Evolutionary conservation across 2,329 filamentous ascomycete genomes (phyloP).

Genomic region (Botrytis byssoidea): DNA sequence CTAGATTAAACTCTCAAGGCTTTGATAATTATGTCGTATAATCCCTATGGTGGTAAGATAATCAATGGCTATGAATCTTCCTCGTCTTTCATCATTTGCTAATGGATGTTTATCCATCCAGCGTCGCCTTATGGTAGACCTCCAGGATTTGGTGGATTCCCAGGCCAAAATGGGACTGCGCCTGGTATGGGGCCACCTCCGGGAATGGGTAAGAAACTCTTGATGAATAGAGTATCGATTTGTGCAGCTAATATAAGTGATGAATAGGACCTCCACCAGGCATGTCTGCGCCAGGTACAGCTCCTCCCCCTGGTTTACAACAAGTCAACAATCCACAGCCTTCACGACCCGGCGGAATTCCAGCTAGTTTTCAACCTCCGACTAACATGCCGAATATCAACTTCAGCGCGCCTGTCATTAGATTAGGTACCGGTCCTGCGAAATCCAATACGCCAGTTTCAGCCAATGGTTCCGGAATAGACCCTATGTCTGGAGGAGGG

Average conservation of each 20-base stretch:
- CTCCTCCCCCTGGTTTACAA: conserved; percentile 73
- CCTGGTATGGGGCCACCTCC: conserved; percentile 76
- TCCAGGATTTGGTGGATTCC: conserved; percentile 70
- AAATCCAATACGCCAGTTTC: conserved; percentile 51
- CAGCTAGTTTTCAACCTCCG: conserved; percentile 81
- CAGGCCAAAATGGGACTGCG: conserved; percentile 53
- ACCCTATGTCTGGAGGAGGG: conserved; percentile 41
- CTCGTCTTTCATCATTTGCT: background rate
- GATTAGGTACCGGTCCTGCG: conserved; percentile 75
- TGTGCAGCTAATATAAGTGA: conserved; percentile 28
- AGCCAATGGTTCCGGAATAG: conserved; percentile 44
- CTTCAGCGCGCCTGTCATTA: conserved; percentile 94
- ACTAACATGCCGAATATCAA: conserved; percentile 96
- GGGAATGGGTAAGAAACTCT: conserved; percentile 67
- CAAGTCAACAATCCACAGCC: conserved; percentile 71
- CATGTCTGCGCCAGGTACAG: conserved; percentile 79
- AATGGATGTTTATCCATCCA: conserved; percentile 16
- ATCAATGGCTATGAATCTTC: background rate
- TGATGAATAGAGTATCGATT: conserved; percentile 14
- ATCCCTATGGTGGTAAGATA: conserved; percentile 39
- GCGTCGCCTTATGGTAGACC: conserved; percentile 63
- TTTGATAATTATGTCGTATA: conserved; percentile 37
- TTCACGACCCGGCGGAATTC: conserved; percentile 77
- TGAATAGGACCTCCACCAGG: conserved; percentile 69
- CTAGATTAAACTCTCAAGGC: background rate